Conservation (phyloP, 441 rosid species). For the Erysimum pusillum region DNA sequence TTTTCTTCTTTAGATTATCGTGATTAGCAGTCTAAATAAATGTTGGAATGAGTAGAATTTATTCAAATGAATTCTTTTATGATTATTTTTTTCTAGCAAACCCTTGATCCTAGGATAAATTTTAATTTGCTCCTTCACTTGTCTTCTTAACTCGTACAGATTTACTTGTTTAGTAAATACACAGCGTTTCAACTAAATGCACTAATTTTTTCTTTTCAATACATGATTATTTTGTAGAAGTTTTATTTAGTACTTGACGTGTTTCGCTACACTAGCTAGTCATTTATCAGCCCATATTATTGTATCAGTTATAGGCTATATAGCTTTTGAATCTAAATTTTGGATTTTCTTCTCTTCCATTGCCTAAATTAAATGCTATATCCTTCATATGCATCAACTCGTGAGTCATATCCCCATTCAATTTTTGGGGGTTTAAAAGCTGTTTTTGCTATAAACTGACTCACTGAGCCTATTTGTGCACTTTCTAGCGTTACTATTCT, state of each 20-base stretch:
- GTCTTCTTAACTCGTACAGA: neutral
- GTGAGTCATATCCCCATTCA: slow-evolving; percentile 31
- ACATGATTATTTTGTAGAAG: neutral
- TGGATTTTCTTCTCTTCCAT: neutral
- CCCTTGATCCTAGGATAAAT: too few relatives aligned
- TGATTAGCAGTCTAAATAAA: too few relatives aligned
- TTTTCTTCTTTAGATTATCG: too few relatives aligned
- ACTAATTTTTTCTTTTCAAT: neutral
- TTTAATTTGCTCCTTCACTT: neutral
- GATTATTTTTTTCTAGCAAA: too few relatives aligned
- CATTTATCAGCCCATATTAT: neutral
- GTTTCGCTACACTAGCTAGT: neutral
- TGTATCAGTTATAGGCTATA: neutral
- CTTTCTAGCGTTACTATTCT: slow-evolving; percentile 36
- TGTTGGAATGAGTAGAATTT: too few relatives aligned
- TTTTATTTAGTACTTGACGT: neutral
- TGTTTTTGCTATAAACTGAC: slow-evolving; percentile 43
- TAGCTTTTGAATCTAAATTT: slow-evolving; percentile 11
- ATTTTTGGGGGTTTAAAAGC: slow-evolving; percentile 37
- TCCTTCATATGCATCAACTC: slow-evolving; percentile 17
- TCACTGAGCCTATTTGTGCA: slow-evolving; percentile 40
- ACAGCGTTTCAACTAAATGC: neutral
- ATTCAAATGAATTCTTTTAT: too few relatives aligned
- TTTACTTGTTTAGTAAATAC: neutral
- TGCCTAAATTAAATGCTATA: slow-evolving; percentile 3